These are phyloP conservation scores for Talaromyces islandicus DNA, from an alignment of 2,329 filamentous ascomycete species.

Conservation along the genomic window DNA sequence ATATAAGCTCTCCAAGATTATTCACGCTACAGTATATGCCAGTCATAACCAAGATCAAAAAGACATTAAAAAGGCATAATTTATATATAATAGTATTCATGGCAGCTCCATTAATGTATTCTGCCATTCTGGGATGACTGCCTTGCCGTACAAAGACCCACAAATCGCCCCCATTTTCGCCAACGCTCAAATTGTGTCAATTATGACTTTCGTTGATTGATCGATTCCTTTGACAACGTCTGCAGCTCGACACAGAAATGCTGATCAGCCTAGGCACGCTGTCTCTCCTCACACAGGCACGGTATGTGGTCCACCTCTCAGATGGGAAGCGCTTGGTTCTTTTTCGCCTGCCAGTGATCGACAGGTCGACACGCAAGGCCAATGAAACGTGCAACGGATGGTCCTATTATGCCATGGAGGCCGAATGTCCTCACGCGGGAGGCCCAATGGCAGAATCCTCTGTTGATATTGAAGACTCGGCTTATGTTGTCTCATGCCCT, in stretches of 20 bases:
- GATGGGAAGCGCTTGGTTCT: constrained; percentile 41
- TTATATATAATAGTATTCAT: no score
- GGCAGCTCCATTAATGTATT: neutral
- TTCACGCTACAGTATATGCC: no score
- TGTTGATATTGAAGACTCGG: constrained; percentile 44
- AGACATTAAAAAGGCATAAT: neutral
- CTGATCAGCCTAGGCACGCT: constrained; percentile 14
- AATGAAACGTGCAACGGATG: constrained; percentile 35
- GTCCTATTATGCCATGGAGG: constrained; percentile 45
- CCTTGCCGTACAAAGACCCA: neutral
- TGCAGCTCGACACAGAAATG: neutral
- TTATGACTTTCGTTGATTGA: neutral
- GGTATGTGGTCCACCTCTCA: constrained; percentile 40
- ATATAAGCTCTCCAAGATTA: no score
- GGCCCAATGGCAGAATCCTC: constrained; percentile 42
- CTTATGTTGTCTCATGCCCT: constrained; percentile 43
- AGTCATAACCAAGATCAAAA: neutral
- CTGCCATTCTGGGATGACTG: neutral
- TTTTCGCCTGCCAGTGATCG: constrained; percentile 41
- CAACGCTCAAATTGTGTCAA: neutral
- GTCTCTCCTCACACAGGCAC: constrained; percentile 31
- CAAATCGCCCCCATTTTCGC: neutral
- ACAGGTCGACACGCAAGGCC: constrained; percentile 20
- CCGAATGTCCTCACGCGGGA: constrained; percentile 43
- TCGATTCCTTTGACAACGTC: neutral